Conservation (phyloP, 371 early-diverging fungal genomes). For the Amoeboaphelidium protococcarum region DNA sequence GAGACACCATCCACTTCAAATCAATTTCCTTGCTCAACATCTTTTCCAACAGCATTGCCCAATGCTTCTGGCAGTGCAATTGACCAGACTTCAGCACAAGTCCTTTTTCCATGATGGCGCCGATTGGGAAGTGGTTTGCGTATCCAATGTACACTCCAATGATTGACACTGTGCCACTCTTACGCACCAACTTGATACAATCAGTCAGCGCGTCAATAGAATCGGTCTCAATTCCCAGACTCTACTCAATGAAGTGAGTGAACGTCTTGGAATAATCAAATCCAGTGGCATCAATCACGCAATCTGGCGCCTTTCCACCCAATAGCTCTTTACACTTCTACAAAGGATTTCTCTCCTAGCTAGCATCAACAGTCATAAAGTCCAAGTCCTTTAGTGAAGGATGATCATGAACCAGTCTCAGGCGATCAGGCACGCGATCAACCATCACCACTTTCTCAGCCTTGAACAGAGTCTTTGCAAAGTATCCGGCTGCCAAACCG, state of each 20-base stretch:
- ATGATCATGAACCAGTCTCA: too few relatives aligned
- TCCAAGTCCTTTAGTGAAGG: too few relatives aligned
- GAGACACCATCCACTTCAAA: too few relatives aligned
- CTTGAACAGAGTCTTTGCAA: constrained; percentile 19
- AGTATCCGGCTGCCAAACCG: constrained; percentile 21
- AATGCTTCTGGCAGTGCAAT: neutral
- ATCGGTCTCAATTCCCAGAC: constrained; percentile 26
- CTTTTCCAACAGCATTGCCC: neutral
- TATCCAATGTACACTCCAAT: constrained; percentile 23
- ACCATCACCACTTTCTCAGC: constrained; percentile 23
- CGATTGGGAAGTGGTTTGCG: constrained; percentile 24
- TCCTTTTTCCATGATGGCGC: constrained; percentile 30
- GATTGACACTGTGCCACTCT: constrained; percentile 18
- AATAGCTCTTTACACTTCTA: too few relatives aligned
- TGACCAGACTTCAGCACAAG: constrained; percentile 11
- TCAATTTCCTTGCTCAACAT: neutral
- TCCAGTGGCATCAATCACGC: constrained; percentile 24
- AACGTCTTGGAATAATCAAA: constrained; percentile 22
- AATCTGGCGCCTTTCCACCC: constrained; percentile 23
- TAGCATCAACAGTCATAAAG: too few relatives aligned
- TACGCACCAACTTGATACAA: constrained; percentile 14
- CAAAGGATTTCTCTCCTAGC: too few relatives aligned
- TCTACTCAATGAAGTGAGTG: constrained; percentile 19
- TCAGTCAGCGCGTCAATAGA: constrained; percentile 24
- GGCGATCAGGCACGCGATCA: constrained; percentile 21